Percentiles rank a stretch among this genome's conserved stretches.
Evolutionary conservation across 768 basidiomycete genomes (phyloP).

Genomic region (Leucosporidium creatinivorum): DNA sequence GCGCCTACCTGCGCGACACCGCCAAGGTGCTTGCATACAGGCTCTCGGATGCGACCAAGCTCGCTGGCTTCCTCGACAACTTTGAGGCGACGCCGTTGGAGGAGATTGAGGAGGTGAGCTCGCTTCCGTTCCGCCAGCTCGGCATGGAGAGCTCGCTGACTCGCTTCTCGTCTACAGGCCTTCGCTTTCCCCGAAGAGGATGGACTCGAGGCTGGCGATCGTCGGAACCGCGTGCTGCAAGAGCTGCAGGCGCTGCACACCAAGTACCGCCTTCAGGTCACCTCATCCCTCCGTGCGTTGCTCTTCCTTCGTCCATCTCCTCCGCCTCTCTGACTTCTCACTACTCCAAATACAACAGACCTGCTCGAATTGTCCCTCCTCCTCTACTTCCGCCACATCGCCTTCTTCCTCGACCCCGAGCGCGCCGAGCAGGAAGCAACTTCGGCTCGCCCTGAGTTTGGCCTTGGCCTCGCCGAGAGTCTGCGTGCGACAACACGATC

Average conservation of each 20-base stretch:
- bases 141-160: conserved; percentile 1
- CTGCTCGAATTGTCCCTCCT: conserved; percentile 66
- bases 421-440: conserved; percentile 41
- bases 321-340: background rate
- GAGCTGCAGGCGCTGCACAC: conserved; percentile 57
- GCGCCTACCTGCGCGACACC: conserved; percentile 51
- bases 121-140: background rate
- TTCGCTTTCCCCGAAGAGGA: conserved; percentile 45
- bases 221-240: conserved; percentile 47
- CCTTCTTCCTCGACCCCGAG: conserved; percentile 50
- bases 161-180: conserved; percentile 37
- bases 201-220: conserved; percentile 43
- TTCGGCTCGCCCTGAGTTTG: conserved; percentile 38
- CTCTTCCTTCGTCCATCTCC: background rate
- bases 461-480: conserved; percentile 11
- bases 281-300: conserved; percentile 54
- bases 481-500: background rate
- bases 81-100: conserved; percentile 64
- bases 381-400: conserved; percentile 70
- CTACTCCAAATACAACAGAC: conserved; percentile 14
- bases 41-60: conserved; percentile 48
- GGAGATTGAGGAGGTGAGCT: conserved; percentile 61
- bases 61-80: conserved; percentile 64
- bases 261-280: conserved; percentile 46
- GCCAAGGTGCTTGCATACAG: conserved; percentile 19